phyloP scores from a whole-genome alignment of 2,329 filamentous ascomycete genomes.

The Hypoxylon sp. region DNA sequence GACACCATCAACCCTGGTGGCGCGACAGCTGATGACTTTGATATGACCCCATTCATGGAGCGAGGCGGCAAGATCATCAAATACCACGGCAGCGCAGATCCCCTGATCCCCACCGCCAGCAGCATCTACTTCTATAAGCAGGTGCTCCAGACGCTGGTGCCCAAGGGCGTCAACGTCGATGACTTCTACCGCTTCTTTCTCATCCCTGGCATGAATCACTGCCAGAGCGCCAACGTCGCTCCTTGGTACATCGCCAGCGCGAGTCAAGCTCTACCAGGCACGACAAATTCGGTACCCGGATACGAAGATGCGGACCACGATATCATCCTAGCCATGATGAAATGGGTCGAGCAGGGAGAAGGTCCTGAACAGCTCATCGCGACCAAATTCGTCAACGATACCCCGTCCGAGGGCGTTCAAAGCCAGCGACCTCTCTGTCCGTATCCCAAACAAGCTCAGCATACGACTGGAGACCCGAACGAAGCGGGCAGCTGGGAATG shows the following conservation, averaged over 20 bases:
- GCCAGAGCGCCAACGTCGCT: conserved; percentile 43
- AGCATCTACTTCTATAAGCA: conserved; percentile 45
- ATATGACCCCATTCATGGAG: conserved; percentile 43
- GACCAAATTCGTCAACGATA: conserved; percentile 44
- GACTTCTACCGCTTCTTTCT: conserved; percentile 59
- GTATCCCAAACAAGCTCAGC: conserved; percentile 43
- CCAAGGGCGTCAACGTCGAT: conserved; percentile 46
- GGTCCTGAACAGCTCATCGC: conserved; percentile 42
- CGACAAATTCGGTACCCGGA: conserved; percentile 47
- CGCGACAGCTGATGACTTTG: conserved; percentile 41
- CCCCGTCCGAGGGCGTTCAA: conserved; percentile 30
- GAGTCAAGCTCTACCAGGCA: conserved; percentile 41
- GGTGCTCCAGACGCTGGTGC: conserved; percentile 39
- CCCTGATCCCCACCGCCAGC: conserved; percentile 45
- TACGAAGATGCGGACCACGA: conserved; percentile 48
- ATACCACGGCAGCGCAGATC: conserved; percentile 49
- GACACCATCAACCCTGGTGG: conserved; percentile 41
- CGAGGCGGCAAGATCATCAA: conserved; percentile 49
- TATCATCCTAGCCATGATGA: conserved; percentile 47
- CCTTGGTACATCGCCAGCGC: conserved; percentile 47
- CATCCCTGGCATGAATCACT: conserved; percentile 60
- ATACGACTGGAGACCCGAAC: conserved; percentile 38
- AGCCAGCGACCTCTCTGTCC: conserved; percentile 42
- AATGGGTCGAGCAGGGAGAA: conserved; percentile 49
- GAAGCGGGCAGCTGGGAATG: conserved; percentile 40